A percentile compares a stretch with the other conserved stretches of the same genome.
phyloP scores from a whole-genome alignment of 768 basidiomycete genomes.

The Mycena metata region DNA sequence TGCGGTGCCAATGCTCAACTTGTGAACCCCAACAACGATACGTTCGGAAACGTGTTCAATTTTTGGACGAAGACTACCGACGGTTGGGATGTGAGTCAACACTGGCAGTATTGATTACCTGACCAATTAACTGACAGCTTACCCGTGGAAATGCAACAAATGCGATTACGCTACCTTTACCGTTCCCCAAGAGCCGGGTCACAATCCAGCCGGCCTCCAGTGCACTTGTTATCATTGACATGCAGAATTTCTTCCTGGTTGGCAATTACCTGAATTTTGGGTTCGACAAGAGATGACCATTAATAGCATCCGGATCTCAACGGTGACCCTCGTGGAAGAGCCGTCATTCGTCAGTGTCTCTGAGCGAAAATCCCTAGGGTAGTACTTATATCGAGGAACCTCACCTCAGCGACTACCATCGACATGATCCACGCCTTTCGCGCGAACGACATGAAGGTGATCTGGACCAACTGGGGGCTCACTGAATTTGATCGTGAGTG shows the following conservation, averaged over 20 bases:
- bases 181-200: slow-evolving; percentile 42
- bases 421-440: slow-evolving; percentile 49
- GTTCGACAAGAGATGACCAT: background rate
- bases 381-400: background rate
- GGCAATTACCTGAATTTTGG: background rate
- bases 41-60: slow-evolving; percentile 48
- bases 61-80: slow-evolving; percentile 46
- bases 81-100: slow-evolving; percentile 46
- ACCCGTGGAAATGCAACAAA: slow-evolving; percentile 45
- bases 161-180: slow-evolving; percentile 45
- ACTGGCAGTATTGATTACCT: background rate
- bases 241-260: slow-evolving; percentile 50
- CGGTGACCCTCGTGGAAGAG: slow-evolving; percentile 49
- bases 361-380: background rate
- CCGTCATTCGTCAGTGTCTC: slow-evolving; percentile 46
- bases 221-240: slow-evolving; percentile 53
- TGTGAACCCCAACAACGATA: slow-evolving; percentile 27
- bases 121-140: slow-evolving; percentile 36
- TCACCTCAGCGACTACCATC: slow-evolving; percentile 44
- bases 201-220: slow-evolving; percentile 47
- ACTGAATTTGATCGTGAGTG: slow-evolving; percentile 49
- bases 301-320: slow-evolving; percentile 43
- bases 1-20: slow-evolving; percentile 7
- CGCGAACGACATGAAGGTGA: slow-evolving; percentile 45
- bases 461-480: slow-evolving; percentile 52